These are phyloP conservation scores for Tulasnella sp. DNA, from an alignment of 768 basidiomycete genomes.

Conservation along the genomic window DNA sequence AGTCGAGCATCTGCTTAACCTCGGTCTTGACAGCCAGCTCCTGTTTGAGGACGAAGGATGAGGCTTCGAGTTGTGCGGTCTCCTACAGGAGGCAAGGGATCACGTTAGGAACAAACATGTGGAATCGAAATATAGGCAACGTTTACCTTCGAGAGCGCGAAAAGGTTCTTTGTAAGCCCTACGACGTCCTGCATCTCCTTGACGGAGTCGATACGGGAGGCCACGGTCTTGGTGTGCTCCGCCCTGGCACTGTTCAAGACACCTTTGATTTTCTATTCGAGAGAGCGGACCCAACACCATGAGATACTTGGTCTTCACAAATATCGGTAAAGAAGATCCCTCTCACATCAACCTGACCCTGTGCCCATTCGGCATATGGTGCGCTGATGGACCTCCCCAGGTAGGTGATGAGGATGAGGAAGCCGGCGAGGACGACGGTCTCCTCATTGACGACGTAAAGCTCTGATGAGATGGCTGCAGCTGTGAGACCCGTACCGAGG, in stretches of 20 bases:
- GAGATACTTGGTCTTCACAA: neutral
- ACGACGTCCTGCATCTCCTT: slow-evolving; percentile 94
- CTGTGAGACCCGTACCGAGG: slow-evolving; percentile 78
- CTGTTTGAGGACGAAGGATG: slow-evolving; percentile 84
- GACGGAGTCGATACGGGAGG: slow-evolving; percentile 84
- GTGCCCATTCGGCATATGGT: slow-evolving; percentile 90
- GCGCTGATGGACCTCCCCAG: slow-evolving; percentile 70
- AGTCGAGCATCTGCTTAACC: slow-evolving; percentile 89
- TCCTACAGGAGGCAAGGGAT: slow-evolving; percentile 40
- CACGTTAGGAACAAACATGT: neutral
- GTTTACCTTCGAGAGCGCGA: slow-evolving; percentile 76
- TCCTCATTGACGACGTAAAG: slow-evolving; percentile 98
- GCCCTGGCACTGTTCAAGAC: slow-evolving; percentile 72
- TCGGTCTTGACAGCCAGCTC: slow-evolving; percentile 77
- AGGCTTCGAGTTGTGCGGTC: slow-evolving; percentile 80
- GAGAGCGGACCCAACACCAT: slow-evolving; percentile 23
- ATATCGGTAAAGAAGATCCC: neutral
- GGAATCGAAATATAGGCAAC: neutral
- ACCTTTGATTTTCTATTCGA: slow-evolving; percentile 44
- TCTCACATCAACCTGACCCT: slow-evolving; percentile 58
- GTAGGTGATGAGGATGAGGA: slow-evolving; percentile 69
- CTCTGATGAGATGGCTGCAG: slow-evolving; percentile 92
- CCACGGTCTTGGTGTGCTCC: slow-evolving; percentile 87
- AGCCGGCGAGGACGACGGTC: slow-evolving; percentile 76
- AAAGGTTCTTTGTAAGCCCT: slow-evolving; percentile 78